Evolutionary conservation across 345 rosid genomes (phyloP).

Genomic region (Dipteronia dyeriana): DNA sequence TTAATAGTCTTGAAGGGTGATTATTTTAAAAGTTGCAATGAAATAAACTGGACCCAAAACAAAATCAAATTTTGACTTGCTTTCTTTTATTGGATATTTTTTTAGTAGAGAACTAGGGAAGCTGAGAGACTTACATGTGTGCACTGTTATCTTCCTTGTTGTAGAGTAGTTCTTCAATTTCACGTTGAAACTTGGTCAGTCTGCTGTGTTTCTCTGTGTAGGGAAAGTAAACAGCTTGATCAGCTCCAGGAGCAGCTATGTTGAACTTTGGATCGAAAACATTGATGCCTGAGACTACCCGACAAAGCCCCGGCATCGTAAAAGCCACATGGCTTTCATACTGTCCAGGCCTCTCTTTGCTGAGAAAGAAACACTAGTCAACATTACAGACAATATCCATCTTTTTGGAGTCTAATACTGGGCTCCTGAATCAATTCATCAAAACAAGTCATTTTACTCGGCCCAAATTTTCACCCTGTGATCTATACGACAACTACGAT

Average conservation of each 20-base stretch:
- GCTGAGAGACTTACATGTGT: conserved; percentile 57
- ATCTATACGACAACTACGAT: too few relatives aligned
- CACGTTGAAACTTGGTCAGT: conserved; percentile 59
- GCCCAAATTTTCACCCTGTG: too few relatives aligned
- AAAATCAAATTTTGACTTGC: too few relatives aligned
- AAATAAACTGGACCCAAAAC: too few relatives aligned
- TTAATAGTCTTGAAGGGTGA: too few relatives aligned
- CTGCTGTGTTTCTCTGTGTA: conserved; percentile 54
- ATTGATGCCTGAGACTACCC: conserved; percentile 86
- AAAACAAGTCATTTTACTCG: too few relatives aligned
- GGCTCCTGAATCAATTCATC: too few relatives aligned
- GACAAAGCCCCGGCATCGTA: conserved; percentile 89
- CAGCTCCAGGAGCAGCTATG: conserved; percentile 94
- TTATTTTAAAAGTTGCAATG: too few relatives aligned
- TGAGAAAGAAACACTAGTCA: conserved; percentile 30
- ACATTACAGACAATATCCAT: too few relatives aligned
- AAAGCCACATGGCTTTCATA: conserved; percentile 84
- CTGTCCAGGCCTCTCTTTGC: conserved; percentile 81
- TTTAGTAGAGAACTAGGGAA: neutral
- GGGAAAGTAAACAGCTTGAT: conserved; percentile 92
- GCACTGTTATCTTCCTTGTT: conserved; percentile 59
- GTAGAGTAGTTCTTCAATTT: conserved; percentile 75
- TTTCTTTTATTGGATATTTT: neutral
- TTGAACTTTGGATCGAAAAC: conserved; percentile 94
- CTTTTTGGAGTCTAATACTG: too few relatives aligned